These are phyloP conservation scores for Ophiostoma sp. DNA, from an alignment of 2,329 filamentous ascomycete genomes.

Conservation along the genomic window DNA sequence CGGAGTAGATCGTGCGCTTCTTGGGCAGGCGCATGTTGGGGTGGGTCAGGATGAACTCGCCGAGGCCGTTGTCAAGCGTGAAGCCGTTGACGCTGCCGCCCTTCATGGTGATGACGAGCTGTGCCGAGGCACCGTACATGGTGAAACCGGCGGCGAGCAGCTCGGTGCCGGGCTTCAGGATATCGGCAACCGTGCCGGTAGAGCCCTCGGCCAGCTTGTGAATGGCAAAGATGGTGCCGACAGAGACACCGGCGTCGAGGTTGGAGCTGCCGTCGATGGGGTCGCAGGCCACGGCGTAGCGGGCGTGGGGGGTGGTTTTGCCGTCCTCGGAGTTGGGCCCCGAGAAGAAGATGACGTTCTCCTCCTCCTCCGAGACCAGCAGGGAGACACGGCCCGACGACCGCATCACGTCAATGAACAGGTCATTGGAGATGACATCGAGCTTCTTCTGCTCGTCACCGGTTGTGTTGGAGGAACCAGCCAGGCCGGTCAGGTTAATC, in stretches of 20 bases:
- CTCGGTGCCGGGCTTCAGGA: conserved; percentile 84
- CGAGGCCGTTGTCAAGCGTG: conserved; percentile 91
- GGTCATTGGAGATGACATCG: conserved; percentile 96
- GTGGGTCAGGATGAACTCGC: conserved; percentile 98
- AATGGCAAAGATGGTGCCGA: conserved; percentile 94
- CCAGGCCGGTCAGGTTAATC: conserved; percentile 91
- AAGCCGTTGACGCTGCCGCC: conserved; percentile 91
- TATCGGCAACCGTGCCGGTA: conserved; percentile 71
- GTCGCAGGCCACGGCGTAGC: conserved; percentile 94
- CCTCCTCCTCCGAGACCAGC: conserved; percentile 96
- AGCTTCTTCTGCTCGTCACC: conserved; percentile 99
- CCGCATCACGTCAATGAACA: conserved; percentile 93
- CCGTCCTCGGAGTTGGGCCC: conserved; percentile 41
- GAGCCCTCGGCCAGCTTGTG: conserved; percentile 80
- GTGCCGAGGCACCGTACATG: conserved; percentile 97
- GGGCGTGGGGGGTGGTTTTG: conserved; percentile 50
- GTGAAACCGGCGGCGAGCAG: conserved; percentile 95
- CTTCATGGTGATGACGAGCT: conserved; percentile 96
- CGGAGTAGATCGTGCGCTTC: conserved; percentile 83
- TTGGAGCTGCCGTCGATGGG: conserved; percentile 98
- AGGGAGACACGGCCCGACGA: conserved; percentile 86
- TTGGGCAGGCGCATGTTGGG: conserved; percentile 85
- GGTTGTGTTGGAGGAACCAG: conserved; percentile 88
- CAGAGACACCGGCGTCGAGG: conserved; percentile 92
- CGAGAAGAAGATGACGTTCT: conserved; percentile 86